phyloP scores from a whole-genome alignment of 208 protist genomes.

The Crithidia bombi region DNA sequence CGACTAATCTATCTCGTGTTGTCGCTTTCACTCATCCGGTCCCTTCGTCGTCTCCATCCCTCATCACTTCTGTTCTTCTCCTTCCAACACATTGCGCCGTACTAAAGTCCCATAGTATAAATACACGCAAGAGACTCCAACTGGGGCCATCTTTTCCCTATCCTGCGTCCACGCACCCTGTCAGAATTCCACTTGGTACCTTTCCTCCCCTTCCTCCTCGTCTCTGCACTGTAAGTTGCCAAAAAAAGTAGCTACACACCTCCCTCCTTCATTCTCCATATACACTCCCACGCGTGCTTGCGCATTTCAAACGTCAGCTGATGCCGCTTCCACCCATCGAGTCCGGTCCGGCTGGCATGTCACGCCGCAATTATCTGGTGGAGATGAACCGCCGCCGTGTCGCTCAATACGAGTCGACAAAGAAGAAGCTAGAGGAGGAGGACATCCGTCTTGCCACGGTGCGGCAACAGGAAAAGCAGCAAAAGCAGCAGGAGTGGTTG shows the following conservation, averaged over 20 bases:
- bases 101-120: no score
- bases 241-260: neutral
- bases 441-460: slow-evolving; percentile 53
- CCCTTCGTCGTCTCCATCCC: no score
- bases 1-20: no score
- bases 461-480: slow-evolving; percentile 48
- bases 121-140: no score
- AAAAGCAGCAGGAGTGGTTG: slow-evolving; percentile 57
- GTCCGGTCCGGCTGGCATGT: slow-evolving; percentile 62
- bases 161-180: no score
- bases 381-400: slow-evolving; percentile 76
- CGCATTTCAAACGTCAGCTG: no score
- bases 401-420: slow-evolving; percentile 52
- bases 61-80: no score
- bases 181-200: neutral
- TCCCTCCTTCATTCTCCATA: neutral
- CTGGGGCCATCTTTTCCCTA: no score
- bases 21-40: no score
- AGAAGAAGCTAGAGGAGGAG: slow-evolving; percentile 70
- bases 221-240: neutral
- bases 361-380: slow-evolving; percentile 79
- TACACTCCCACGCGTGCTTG: no score
- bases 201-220: neutral
- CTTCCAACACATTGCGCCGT: no score
- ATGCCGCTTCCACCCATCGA: slow-evolving; percentile 66